These are phyloP conservation scores for Fusarium begoniae DNA, from an alignment of 2,329 filamentous ascomycete genomes.

Conservation along the genomic window DNA sequence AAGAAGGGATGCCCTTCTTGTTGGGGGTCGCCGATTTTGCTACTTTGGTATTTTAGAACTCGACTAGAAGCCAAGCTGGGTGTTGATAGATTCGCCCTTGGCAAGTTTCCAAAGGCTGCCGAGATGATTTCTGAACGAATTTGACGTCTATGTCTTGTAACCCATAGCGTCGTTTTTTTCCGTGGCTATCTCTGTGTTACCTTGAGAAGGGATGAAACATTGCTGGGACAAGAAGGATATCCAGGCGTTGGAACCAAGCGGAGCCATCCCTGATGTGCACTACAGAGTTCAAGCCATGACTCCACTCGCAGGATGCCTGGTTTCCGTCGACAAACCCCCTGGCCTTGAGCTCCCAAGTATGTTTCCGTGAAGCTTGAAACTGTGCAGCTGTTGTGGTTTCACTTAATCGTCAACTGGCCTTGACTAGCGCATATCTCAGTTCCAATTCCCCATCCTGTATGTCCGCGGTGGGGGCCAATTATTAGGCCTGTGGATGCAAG, in stretches of 20 bases:
- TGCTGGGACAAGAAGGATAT: background rate
- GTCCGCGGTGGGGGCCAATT: slow-evolving; percentile 13
- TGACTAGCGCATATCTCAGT: slow-evolving; percentile 15
- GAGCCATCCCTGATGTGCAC: background rate
- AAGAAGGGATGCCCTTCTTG: background rate
- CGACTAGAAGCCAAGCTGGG: background rate
- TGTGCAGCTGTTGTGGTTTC: slow-evolving; percentile 2
- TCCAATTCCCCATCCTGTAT: slow-evolving; percentile 11
- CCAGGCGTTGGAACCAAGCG: background rate
- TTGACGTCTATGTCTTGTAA: background rate
- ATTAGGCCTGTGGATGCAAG: slow-evolving; percentile 21
- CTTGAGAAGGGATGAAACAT: slow-evolving; percentile 11
- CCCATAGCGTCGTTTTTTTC: background rate
- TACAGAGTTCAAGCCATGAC: slow-evolving; percentile 5
- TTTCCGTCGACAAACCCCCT: background rate
- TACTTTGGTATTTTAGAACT: background rate
- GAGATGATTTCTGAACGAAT: background rate
- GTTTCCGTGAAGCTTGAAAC: background rate
- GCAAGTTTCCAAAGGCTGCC: background rate
- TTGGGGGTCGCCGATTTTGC: background rate
- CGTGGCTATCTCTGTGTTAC: background rate
- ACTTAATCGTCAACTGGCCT: background rate
- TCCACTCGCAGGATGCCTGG: background rate
- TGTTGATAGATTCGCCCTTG: background rate
- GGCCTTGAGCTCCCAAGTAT: background rate